These are phyloP conservation scores for Eimeria falciformis DNA, from an alignment of 169 alveolate genomes.

Conservation along the genomic window DNA sequence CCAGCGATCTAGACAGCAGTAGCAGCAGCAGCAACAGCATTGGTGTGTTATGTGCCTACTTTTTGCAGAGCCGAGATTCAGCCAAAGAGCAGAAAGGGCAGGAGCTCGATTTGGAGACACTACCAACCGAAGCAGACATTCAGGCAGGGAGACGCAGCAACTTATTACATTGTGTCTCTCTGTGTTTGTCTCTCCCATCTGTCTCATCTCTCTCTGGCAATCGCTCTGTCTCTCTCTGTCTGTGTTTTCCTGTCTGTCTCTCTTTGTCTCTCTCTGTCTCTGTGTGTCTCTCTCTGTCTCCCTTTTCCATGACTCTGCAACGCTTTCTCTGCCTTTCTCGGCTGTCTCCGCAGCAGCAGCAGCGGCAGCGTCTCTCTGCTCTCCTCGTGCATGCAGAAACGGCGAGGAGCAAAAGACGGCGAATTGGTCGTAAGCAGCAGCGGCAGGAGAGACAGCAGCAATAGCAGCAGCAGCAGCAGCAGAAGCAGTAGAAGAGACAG, in stretches of 20 bases:
- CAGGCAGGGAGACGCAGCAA: neutral
- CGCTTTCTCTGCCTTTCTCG: neutral
- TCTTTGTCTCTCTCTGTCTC: conserved; percentile 6
- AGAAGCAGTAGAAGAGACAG: neutral
- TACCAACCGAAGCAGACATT: conserved; percentile 11
- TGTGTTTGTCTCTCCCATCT: conserved; percentile 1
- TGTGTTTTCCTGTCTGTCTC: neutral
- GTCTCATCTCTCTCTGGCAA: too few relatives aligned
- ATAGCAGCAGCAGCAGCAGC: conserved; percentile 34
- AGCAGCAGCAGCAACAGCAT: neutral
- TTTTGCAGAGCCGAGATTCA: too few relatives aligned
- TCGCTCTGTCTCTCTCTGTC: neutral
- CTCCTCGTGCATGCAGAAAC: conserved; percentile 13
- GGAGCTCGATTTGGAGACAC: neutral
- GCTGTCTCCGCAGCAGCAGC: conserved; percentile 31
- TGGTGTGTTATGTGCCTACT: neutral
- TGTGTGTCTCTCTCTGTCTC: neutral
- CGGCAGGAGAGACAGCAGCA: neutral
- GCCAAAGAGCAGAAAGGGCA: neutral
- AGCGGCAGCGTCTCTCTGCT: neutral
- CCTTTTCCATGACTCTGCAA: neutral
- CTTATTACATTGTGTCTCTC: neutral
- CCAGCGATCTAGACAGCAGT: neutral
- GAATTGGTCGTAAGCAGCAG: conserved; percentile 1
- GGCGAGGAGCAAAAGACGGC: conserved; percentile 15